Percentiles rank a stretch among this genome's conserved stretches.
Evolutionary conservation across 257 asterid genomes (phyloP).

Genomic region (Salvia miltiorrhiza): DNA sequence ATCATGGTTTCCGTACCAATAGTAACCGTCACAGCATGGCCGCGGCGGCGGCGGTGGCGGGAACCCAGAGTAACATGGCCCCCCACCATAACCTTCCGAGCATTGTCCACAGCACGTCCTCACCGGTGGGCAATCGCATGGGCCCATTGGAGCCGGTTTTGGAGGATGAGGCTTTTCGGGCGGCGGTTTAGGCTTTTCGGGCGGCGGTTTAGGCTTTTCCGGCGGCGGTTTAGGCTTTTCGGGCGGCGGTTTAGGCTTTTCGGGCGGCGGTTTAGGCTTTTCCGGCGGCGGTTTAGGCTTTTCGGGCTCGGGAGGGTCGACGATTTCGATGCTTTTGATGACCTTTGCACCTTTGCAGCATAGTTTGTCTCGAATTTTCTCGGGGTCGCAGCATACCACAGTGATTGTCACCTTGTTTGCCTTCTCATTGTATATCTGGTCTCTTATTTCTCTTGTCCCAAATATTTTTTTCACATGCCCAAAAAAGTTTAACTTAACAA

Average conservation of each 20-base stretch:
- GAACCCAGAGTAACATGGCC: conserved; percentile 46
- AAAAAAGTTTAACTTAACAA: conserved; percentile 13
- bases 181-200: not conserved
- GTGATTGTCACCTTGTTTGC: conserved; percentile 52
- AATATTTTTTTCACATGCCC: conserved; percentile 14
- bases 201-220: conserved; percentile 12
- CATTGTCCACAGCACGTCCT: conserved; percentile 43
- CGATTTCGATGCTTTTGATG: conserved; percentile 63
- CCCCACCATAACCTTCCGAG: conserved; percentile 43
- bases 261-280: conserved; percentile 26
- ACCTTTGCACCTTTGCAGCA: conserved; percentile 55
- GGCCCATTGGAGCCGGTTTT: not conserved
- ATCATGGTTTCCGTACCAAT: conserved; percentile 23
- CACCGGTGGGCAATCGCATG: conserved; percentile 19
- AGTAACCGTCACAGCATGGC: conserved; percentile 33
- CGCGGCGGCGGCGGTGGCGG: conserved; percentile 48
- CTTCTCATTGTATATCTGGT: conserved; percentile 62
- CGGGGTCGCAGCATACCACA: conserved; percentile 73
- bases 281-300: conserved; percentile 21
- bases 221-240: conserved; percentile 1
- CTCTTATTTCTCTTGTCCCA: conserved; percentile 62
- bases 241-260: conserved; percentile 23
- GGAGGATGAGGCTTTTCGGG: too few relatives aligned
- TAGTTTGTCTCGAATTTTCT: conserved; percentile 66
- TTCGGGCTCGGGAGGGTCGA: conserved; percentile 26